Evolutionary conservation across 2,329 filamentous ascomycete species (phyloP).

Genomic region (Lasiodiplodia theobromae): DNA sequence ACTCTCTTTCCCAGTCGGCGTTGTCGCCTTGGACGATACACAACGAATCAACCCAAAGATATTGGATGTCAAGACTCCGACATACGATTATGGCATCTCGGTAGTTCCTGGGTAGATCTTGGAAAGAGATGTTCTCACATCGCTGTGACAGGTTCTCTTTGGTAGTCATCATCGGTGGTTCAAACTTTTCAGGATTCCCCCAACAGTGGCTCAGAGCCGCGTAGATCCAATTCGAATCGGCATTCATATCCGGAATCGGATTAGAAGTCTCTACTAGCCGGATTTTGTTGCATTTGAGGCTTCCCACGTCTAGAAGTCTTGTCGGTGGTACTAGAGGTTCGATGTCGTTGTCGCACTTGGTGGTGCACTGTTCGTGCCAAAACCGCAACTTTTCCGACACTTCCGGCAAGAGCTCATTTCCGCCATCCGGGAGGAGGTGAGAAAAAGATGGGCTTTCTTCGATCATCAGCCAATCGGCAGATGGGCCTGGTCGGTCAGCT

Average conservation of each 20-base stretch:
- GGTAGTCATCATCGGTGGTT: conserved; percentile 32
- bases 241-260: not conserved
- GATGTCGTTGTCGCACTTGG: not conserved
- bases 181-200: conserved; percentile 29
- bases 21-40: conserved; percentile 9
- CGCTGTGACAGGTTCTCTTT: conserved; percentile 22
- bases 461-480: not conserved
- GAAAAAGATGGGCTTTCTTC: not conserved
- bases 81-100: conserved; percentile 26
- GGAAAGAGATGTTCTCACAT: not conserved
- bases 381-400: not conserved
- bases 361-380: not conserved
- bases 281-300: not conserved
- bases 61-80: conserved; percentile 12
- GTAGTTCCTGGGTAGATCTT: conserved; percentile 19
- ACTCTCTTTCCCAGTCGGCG: conserved; percentile 24
- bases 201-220: conserved; percentile 37
- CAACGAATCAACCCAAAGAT: conserved; percentile 31
- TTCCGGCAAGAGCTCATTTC: not conserved
- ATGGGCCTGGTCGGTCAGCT: not conserved
- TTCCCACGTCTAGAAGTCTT: conserved; percentile 7
- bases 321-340: not conserved
- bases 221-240: not conserved
- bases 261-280: not conserved
- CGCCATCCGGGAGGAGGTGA: not conserved